Evolutionary conservation across 164 flowering plant species (phyloP), one percentile per base, ranked within the genome.

Genomic region (Annona cherimola): DNA sequence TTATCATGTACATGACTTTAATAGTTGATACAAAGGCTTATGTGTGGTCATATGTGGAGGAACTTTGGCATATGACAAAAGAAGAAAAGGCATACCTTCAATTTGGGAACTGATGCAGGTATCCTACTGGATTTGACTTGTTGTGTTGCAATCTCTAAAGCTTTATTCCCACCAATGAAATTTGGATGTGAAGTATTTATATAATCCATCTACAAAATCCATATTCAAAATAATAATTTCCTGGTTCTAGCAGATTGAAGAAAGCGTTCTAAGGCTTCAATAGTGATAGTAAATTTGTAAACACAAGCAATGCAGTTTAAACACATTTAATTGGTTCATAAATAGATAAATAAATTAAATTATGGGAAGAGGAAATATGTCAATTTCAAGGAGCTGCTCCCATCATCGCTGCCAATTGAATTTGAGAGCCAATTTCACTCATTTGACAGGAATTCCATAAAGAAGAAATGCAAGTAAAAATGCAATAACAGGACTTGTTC

Each of bases 151-250:
- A 72, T 50, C 79, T 93, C 99, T 61, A 91, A 87, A 76, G 99
- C 99, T 79, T 89, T 93, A 75, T 92, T 93, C 70, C 98, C 99
- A 74, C 98, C 99, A 84, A 96, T 75, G 79, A 96, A 93, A 82
- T 90, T 92, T 75, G 93, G 89, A 75, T 96, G 99, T 41, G 98
- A 96, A 76, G 98, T 96, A 73, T 96, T 96, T 81, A 96, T 91
- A 76, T 91, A 96, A 83, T 96, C 98, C 97, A 93, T 92, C 99
- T 96, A 73, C 73, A 83, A 76, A 69, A 72, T 46, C 39, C 11
- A 50, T 9, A 9, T 9, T 50, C 57, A 9, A 50, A 50, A 50
- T 50, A 11, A 50, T 16, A 50, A 3, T 8, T 46, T 46, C 55
- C 12, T 6, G n/a, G n/a, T 20, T 61, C 63, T 61, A 61, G 19